Evolutionary conservation across 208 protist genomes (phyloP).

Genomic region (Phytomonas francai): DNA sequence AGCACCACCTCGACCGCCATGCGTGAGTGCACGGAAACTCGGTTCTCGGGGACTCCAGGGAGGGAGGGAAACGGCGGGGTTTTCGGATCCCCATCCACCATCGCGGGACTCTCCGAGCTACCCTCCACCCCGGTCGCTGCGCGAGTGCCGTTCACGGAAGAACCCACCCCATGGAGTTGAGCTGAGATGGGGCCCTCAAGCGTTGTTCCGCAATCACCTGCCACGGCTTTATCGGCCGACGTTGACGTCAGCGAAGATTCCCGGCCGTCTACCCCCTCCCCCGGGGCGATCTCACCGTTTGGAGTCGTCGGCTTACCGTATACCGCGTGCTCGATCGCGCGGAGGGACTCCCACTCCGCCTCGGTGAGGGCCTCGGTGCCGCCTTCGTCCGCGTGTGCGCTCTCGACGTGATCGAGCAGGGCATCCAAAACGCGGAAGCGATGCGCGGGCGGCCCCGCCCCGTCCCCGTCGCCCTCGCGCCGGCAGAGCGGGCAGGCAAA

Average conservation of each 20-base stretch:
- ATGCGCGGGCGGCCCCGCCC: conserved; percentile 2
- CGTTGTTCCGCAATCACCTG: background rate
- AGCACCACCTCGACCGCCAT: no score
- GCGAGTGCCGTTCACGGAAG: no score
- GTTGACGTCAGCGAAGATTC: no score
- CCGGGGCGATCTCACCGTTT: background rate
- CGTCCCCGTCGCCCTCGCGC: background rate
- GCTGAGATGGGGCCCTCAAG: background rate
- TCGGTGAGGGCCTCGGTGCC: conserved; percentile 21
- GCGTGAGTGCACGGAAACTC: no score
- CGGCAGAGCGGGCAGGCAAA: conserved; percentile 23
- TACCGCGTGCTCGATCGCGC: conserved; percentile 15
- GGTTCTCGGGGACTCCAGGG: no score
- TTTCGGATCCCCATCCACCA: background rate
- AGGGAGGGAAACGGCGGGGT: no score
- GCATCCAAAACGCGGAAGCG: conserved; percentile 56
- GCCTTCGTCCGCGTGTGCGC: conserved; percentile 16
- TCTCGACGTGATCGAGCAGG: conserved; percentile 55
- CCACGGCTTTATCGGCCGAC: background rate
- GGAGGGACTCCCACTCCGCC: conserved; percentile 27
- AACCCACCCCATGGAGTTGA: no score
- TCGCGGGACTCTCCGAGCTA: no score
- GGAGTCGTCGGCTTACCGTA: conserved; percentile 8
- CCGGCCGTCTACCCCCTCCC: background rate
- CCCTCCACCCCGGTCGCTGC: no score